Conservation (phyloP, 805 yeast species). For the Candida odintsovae region DNA sequence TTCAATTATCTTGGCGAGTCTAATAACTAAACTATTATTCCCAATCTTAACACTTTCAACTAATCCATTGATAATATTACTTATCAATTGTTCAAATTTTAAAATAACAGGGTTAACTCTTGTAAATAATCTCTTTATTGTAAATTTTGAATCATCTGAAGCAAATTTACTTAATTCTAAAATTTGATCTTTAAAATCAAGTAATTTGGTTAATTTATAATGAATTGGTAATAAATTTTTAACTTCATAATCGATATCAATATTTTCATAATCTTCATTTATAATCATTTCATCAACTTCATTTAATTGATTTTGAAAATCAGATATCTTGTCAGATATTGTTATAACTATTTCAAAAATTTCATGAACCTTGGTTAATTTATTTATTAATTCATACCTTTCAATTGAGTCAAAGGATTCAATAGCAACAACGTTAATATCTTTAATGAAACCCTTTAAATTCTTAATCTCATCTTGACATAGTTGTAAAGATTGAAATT, state of each 20-base stretch:
- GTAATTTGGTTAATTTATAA: slow-evolving; percentile 57
- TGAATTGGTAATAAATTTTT: slow-evolving; percentile 63
- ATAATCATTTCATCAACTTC: slow-evolving; percentile 50
- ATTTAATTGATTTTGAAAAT: slow-evolving; percentile 45
- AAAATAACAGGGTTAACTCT: slow-evolving; percentile 37
- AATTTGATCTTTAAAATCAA: slow-evolving; percentile 77
- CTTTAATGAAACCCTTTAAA: slow-evolving; percentile 39
- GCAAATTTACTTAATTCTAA: slow-evolving; percentile 44
- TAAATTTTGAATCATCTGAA: slow-evolving; percentile 61
- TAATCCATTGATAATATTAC: slow-evolving; percentile 58
- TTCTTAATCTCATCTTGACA: slow-evolving; percentile 43
- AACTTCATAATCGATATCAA: slow-evolving; percentile 37
- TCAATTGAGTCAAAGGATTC: slow-evolving; percentile 55
- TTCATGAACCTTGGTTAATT: slow-evolving; percentile 62
- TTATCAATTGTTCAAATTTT: slow-evolving; percentile 59
- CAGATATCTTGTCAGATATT: slow-evolving; percentile 56
- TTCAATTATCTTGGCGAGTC: slow-evolving; percentile 73
- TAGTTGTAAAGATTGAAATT: slow-evolving; percentile 30
- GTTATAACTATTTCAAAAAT: slow-evolving; percentile 64
- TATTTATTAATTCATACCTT: slow-evolving; percentile 63
- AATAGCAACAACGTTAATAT: slow-evolving; percentile 43
- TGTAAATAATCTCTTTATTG: slow-evolving; percentile 50
- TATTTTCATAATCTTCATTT: slow-evolving; percentile 33
- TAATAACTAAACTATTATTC: slow-evolving; percentile 60
- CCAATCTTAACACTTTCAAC: slow-evolving; percentile 70